Conservation (phyloP, 2,329 filamentous ascomycete species). For the Aspergillus thermomutatus region DNA sequence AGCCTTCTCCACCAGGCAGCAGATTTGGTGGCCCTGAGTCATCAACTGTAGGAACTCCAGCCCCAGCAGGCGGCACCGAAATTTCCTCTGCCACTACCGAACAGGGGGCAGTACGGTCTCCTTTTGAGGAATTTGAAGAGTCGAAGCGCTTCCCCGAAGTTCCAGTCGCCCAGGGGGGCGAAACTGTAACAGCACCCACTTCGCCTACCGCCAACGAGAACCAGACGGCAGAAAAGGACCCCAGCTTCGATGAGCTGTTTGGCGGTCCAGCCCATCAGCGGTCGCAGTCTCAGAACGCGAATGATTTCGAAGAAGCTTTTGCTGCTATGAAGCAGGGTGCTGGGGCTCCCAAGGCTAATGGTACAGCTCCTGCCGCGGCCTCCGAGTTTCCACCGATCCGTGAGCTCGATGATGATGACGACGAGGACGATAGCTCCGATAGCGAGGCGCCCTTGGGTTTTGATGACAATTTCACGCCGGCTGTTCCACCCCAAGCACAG, state of each 20-base stretch:
- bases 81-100: slow-evolving; percentile 28
- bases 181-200: slow-evolving; percentile 41
- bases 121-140: slow-evolving; percentile 32
- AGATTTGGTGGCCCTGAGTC: slow-evolving; percentile 54
- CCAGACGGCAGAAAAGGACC: slow-evolving; percentile 29
- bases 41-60: slow-evolving; percentile 44
- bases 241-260: slow-evolving; percentile 47
- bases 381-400: slow-evolving; percentile 90
- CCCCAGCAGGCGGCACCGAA: slow-evolving; percentile 35
- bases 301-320: slow-evolving; percentile 48
- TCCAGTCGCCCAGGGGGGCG: slow-evolving; percentile 15
- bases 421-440: slow-evolving; percentile 77
- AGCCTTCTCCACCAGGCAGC: slow-evolving; percentile 70
- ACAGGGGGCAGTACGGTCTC: slow-evolving; percentile 22
- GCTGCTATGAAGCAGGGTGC: slow-evolving; percentile 47
- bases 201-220: slow-evolving; percentile 35
- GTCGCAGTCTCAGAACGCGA: slow-evolving; percentile 45
- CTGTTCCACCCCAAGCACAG: slow-evolving; percentile 41
- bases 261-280: slow-evolving; percentile 42
- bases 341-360: slow-evolving; percentile 39
- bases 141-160: slow-evolving; percentile 20
- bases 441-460: slow-evolving; percentile 67
- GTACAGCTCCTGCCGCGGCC: slow-evolving; percentile 22
- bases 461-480: slow-evolving; percentile 84
- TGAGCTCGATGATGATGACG: slow-evolving; percentile 76